These are phyloP conservation scores for Tillandsia leiboldiana DNA, from an alignment of 176 grass and related monocot genomes.

Conservation along the genomic window DNA sequence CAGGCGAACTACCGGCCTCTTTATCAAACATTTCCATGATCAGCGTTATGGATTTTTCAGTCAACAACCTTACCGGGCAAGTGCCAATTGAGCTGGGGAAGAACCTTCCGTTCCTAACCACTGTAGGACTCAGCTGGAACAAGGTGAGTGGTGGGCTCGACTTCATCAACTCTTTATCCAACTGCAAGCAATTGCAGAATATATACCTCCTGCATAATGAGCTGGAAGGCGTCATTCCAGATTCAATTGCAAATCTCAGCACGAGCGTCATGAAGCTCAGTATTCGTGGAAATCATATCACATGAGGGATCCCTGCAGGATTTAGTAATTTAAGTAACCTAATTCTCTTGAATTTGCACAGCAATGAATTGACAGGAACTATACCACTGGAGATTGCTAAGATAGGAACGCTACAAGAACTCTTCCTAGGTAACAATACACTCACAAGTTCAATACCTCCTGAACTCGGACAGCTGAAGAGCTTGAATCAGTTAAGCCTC, in stretches of 20 bases:
- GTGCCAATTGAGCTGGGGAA: conserved; percentile 8
- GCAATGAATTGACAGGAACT: conserved; percentile 13
- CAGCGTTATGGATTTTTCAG: not conserved
- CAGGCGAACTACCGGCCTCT: conserved; percentile 6
- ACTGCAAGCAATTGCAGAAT: conserved; percentile 11
- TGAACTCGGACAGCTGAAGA: conserved; percentile 21
- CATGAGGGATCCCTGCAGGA: conserved; percentile 6
- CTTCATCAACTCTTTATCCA: conserved; percentile 20
- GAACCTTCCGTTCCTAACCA: conserved; percentile 2
- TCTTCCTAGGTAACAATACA: not conserved
- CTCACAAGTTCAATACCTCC: conserved; percentile 14
- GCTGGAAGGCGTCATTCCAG: conserved; percentile 12
- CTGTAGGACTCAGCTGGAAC: not conserved
- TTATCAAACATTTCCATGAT: conserved; percentile 17
- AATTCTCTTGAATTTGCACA: not conserved
- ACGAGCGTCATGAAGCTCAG: not conserved
- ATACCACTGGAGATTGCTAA: conserved; percentile 13
- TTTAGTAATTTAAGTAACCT: conserved; percentile 21
- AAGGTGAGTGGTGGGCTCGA: conserved; percentile 10
- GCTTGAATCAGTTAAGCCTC: conserved; percentile 1
- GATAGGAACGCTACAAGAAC: conserved; percentile 4
- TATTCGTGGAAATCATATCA: not conserved
- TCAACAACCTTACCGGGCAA: conserved; percentile 6
- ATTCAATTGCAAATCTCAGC: conserved; percentile 15
- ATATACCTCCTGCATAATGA: conserved; percentile 1